A percentile compares a stretch with the other conserved stretches of the same genome.
These are phyloP conservation scores for Schwanniomyces yamadae DNA, from an alignment of 805 yeast species.

Conservation along the genomic window DNA sequence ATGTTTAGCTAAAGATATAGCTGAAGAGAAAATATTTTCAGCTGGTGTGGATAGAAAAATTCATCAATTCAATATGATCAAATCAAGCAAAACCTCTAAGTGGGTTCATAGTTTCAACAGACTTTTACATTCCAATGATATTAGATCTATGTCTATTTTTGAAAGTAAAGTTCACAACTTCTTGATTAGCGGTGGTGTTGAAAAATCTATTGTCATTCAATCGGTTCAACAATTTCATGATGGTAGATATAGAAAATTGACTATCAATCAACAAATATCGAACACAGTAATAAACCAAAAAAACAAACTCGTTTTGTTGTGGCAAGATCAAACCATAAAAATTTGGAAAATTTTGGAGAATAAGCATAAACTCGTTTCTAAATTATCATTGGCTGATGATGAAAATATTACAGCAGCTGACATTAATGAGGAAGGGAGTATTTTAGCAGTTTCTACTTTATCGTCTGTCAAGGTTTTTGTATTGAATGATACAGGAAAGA, in stretches of 20 bases:
- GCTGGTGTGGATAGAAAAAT: conserved; percentile 95
- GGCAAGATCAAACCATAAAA: conserved; percentile 81
- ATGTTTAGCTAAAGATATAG: conserved; percentile 59
- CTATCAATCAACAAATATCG: conserved; percentile 57
- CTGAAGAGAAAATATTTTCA: conserved; percentile 67
- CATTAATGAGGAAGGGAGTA: conserved; percentile 61
- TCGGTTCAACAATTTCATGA: conserved; percentile 66
- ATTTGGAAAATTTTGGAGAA: conserved; percentile 63
- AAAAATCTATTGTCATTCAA: conserved; percentile 64
- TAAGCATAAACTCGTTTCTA: conserved; percentile 60
- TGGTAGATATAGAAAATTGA: conserved; percentile 69
- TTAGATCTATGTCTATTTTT: conserved; percentile 69
- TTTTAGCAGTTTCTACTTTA: conserved; percentile 70
- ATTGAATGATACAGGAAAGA: conserved; percentile 42
- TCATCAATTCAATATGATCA: conserved; percentile 60
- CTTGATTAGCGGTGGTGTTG: conserved; percentile 83
- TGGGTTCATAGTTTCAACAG: conserved; percentile 82
- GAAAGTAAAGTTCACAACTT: conserved; percentile 68
- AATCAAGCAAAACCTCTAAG: conserved; percentile 32
- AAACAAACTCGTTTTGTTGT: conserved; percentile 60
- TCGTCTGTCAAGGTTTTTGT: conserved; percentile 67
- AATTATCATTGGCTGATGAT: conserved; percentile 66
- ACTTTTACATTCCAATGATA: conserved; percentile 81
- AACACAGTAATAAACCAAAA: conserved; percentile 48
- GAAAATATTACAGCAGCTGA: conserved; percentile 74